Evolutionary conservation across 345 rosid species (phyloP).

Genomic region (Gossypium longicalyx): DNA sequence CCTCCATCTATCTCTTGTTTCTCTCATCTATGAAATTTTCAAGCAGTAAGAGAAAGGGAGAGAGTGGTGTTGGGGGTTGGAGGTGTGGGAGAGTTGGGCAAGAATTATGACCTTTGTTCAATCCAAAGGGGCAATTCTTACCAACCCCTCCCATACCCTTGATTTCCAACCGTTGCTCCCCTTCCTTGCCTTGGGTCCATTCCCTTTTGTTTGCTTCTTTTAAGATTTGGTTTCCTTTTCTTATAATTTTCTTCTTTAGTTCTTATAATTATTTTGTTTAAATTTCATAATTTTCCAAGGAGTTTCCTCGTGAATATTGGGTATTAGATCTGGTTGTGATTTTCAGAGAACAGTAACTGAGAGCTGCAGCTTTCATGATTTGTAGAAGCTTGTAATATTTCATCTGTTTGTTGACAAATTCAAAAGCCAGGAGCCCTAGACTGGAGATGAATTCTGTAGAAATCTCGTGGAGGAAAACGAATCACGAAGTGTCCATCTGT

Average conservation of each 20-base stretch:
- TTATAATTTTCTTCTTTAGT: neutral
- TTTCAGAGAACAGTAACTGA: neutral
- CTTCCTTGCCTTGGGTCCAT: neutral
- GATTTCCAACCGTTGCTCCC: conserved; percentile 14
- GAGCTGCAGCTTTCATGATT: neutral
- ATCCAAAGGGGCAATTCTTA: neutral
- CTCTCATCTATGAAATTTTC: neutral
- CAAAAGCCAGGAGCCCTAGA: too few species aligned
- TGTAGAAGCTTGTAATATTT: neutral
- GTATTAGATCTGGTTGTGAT: neutral
- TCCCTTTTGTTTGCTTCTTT: neutral
- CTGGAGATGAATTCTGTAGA: too few species aligned
- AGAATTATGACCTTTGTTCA: neutral
- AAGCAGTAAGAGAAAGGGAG: neutral
- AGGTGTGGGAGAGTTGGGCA: conserved; percentile 19
- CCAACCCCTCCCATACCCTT: conserved; percentile 25
- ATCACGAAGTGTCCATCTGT: too few species aligned
- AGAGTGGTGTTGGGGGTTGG: conserved; percentile 9
- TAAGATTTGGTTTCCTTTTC: neutral
- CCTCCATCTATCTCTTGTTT: conserved; percentile 13
- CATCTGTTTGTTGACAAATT: too few species aligned
- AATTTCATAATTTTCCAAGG: too few species aligned
- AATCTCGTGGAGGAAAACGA: too few species aligned
- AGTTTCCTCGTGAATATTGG: neutral
- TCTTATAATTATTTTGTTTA: too few species aligned